Evolutionary conservation across 2,329 filamentous ascomycete species (phyloP), one percentile per base, ranked within the genome.

Genomic region (Neofusicoccum ribis): DNA sequence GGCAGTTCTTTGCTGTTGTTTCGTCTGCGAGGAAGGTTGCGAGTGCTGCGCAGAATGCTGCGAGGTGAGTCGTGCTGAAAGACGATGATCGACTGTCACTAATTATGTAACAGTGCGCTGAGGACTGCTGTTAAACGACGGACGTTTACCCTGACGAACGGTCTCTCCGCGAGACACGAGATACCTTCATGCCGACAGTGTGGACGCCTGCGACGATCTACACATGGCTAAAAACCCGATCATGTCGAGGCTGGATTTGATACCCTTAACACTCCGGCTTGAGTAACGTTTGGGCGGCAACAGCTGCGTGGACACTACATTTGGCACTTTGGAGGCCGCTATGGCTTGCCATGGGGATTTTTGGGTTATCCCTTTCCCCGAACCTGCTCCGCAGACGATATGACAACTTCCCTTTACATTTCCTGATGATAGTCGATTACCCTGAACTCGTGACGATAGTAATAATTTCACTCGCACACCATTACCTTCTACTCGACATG

Each of bases 11-110:
- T 88, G 86, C 78, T 89, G 86, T 74, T 88, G 86, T 72, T 89
- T 86, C 76, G 80, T 89, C 34, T 87, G 85, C 70, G 86, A 88
- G 72, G 86, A 88, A 75, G 81, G 83, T 34, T 89, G 86, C 71
- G 86, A 88, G 74, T 88, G 86, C 77, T 88, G 86, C 72, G 78
- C 82, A n/a, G 86, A 88, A 5, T 88, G 85, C 74, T 84, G 84
- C 70, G 85, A 64, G 85, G 66, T 86, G 83, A 74, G 81, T 63
- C 76, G 72, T 49, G 39, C 31, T 17, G 47, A 37, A 43, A 11
- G n/a, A 7, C 20, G 20, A 46, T 27, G 8, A 2, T 6, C 23
- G 37, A 37, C 15, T 14, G n/a, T 67, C 74, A 20, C 52, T 47
- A 63, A 54, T 39, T 1, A 37, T 9, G 39, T 11, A 46, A 27